These are phyloP conservation scores for Penicillium diatomitis DNA, from an alignment of 495 filamentous ascomycete genomes.

Conservation along the genomic window DNA sequence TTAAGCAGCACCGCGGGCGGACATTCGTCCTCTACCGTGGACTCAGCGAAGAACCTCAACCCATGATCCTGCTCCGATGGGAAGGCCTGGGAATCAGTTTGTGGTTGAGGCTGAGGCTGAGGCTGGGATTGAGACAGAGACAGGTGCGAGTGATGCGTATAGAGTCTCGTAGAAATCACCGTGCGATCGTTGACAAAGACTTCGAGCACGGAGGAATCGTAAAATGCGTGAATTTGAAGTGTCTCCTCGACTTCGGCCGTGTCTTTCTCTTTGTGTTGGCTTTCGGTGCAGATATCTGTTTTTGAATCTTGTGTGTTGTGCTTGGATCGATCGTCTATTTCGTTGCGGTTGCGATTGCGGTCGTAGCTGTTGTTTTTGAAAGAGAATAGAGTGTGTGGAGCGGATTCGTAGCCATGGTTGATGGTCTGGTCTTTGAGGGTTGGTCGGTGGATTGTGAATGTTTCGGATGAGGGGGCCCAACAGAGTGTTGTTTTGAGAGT, in stretches of 20 bases:
- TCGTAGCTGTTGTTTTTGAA: neutral
- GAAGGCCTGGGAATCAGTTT: neutral
- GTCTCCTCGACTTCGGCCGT: constrained; percentile 16
- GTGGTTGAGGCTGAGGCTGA: too few species aligned
- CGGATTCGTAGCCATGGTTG: constrained; percentile 23
- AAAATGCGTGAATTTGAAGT: constrained; percentile 26
- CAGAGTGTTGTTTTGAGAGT: constrained; percentile 16
- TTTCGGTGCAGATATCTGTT: too few species aligned
- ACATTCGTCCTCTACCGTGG: neutral
- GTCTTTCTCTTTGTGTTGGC: too few species aligned
- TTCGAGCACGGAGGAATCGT: constrained; percentile 30
- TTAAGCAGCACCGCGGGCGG: constrained; percentile 11
- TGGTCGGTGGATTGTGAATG: constrained; percentile 27
- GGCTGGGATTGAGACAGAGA: too few species aligned
- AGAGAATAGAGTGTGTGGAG: constrained; percentile 32
- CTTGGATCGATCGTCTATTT: constrained; percentile 5
- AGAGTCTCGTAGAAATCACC: constrained; percentile 29
- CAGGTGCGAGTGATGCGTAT: neutral
- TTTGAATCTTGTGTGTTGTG: too few species aligned
- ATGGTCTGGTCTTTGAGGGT: constrained; percentile 10
- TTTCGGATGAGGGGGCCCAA: constrained; percentile 23
- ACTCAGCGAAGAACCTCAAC: constrained; percentile 24
- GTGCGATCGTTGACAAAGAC: constrained; percentile 34
- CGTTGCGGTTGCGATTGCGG: neutral
- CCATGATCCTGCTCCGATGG: constrained; percentile 6